Evolutionary conservation across 345 rosid species (phyloP), one percentile per base, ranked within the genome.

Genomic region (Noccaea caerulescens): DNA sequence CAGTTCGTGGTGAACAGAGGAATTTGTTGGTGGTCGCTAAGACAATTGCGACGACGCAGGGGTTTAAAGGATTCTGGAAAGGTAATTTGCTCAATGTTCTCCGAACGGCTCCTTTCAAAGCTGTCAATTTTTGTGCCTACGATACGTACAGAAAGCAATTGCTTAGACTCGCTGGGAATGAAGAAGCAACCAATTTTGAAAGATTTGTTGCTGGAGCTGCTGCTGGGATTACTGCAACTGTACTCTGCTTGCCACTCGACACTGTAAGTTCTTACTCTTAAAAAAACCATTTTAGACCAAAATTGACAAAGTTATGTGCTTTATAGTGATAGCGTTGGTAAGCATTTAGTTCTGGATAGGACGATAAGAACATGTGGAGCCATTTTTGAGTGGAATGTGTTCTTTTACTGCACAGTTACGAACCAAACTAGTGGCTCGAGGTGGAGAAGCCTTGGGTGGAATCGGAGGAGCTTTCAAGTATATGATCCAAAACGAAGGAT

Each of bases 371-470:
- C 10, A 57, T 54, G 42, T 49, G 38, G 38, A 65, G 39, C 9
- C 47, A 16, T 43, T 34, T 8, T 8, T 60, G 69, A 59, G 33
- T 58, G 68, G 43, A 67, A 43, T 68, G 58, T 75, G 37, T 36
- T 52, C 1, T 8, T 52, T 4, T 30, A 10, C 39, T 60, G 42
- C 32, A n/a, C 76, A 91, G 97, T 75, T 87, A 73, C 80, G 98
- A 73, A 91, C 96, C 1, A 86, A 82, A 71, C 83, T 93, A 83
- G 82, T 93, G 27, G 98, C 98, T 49, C 92, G 91, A 1, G 97
- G 98, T 56, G 98, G 98, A 58, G 98, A 90, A 84, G 88, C 87
- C 2, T 82, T 86, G 68, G 96, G 97, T 33, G 96, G 98, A 71
- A 79, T 91, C 18, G 76, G 71, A 42, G 96, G 97, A 62, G 84